Evolutionary conservation across 257 asterid species (phyloP).

Genomic region (Coffea eugenioides): DNA sequence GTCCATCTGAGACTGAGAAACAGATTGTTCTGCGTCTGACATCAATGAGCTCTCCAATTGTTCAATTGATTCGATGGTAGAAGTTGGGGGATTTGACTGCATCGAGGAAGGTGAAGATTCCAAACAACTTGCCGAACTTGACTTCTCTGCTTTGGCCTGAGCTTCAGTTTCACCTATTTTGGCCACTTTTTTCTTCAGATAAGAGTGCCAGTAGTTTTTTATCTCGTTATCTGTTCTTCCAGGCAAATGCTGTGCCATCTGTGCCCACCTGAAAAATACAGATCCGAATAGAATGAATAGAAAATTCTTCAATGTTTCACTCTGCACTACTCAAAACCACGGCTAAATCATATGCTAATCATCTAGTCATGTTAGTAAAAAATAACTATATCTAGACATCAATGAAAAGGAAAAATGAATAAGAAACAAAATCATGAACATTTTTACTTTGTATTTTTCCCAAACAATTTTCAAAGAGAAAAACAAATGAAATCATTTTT

Average conservation of each 20-base stretch:
- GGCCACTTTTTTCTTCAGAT: slow-evolving; percentile 52
- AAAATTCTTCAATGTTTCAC: background rate
- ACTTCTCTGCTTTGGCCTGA: slow-evolving; percentile 9
- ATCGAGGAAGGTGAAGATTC: slow-evolving; percentile 20
- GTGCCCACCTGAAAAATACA: slow-evolving; percentile 63
- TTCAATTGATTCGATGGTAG: slow-evolving; percentile 36
- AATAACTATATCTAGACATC: too few relatives aligned
- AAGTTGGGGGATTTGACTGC: slow-evolving; percentile 22
- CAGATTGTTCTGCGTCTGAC: slow-evolving; percentile 37
- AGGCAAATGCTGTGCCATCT: slow-evolving; percentile 60
- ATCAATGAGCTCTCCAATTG: slow-evolving; percentile 24
- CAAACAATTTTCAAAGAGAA: too few relatives aligned
- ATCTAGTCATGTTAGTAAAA: too few relatives aligned
- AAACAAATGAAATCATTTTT: too few relatives aligned
- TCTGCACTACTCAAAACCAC: background rate
- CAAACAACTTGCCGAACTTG: background rate
- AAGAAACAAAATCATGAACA: too few relatives aligned
- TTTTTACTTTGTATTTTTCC: too few relatives aligned
- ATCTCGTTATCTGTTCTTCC: slow-evolving; percentile 85
- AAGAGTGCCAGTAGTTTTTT: slow-evolving; percentile 77
- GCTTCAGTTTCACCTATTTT: slow-evolving; percentile 23
- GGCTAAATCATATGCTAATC: too few relatives aligned
- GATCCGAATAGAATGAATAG: background rate
- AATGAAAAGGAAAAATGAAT: too few relatives aligned
- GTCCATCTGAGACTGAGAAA: slow-evolving; percentile 14